Conservation (phyloP, 2,329 filamentous ascomycete species). For the Acrocalymma vagum region DNA sequence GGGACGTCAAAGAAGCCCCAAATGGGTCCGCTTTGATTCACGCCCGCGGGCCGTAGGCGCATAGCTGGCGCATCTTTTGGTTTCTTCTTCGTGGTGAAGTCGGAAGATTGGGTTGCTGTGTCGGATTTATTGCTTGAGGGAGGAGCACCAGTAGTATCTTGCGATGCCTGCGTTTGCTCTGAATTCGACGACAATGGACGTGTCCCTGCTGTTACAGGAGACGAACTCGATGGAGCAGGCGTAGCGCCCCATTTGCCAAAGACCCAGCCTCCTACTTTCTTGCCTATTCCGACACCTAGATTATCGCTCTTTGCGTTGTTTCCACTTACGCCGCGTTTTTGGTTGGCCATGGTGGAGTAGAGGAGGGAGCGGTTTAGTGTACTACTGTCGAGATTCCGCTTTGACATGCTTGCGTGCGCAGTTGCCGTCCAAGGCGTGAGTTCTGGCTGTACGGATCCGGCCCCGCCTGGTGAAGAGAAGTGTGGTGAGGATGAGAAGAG, state of each 20-base stretch:
- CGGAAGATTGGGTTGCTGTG: neutral
- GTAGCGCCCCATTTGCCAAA: slow-evolving; percentile 69
- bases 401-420: slow-evolving; percentile 60
- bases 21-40: slow-evolving; percentile 50
- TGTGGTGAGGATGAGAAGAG: slow-evolving; percentile 63
- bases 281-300: slow-evolving; percentile 50
- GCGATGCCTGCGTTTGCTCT: slow-evolving; percentile 29
- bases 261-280: slow-evolving; percentile 72
- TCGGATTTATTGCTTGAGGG: slow-evolving; percentile 1
- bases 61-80: slow-evolving; percentile 19
- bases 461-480: slow-evolving; percentile 56
- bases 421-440: slow-evolving; percentile 56
- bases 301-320: slow-evolving; percentile 27
- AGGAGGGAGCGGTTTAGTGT: slow-evolving; percentile 63
- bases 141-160: slow-evolving; percentile 16
- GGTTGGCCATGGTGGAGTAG: slow-evolving; percentile 37
- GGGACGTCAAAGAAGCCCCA: slow-evolving; percentile 49
- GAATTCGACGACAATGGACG: slow-evolving; percentile 29
- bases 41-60: slow-evolving; percentile 40
- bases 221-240: slow-evolving; percentile 47
- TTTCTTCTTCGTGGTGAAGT: slow-evolving; percentile 17
- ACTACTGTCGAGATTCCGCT: slow-evolving; percentile 59
- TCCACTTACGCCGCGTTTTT: slow-evolving; percentile 32
- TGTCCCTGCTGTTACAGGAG: slow-evolving; percentile 15
- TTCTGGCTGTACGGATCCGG: slow-evolving; percentile 49